Percentiles rank a stretch among this genome's conserved stretches.
phyloP scores from a whole-genome alignment of 2,329 filamentous ascomycete genomes.

The Calcarisporium arbuscula region DNA sequence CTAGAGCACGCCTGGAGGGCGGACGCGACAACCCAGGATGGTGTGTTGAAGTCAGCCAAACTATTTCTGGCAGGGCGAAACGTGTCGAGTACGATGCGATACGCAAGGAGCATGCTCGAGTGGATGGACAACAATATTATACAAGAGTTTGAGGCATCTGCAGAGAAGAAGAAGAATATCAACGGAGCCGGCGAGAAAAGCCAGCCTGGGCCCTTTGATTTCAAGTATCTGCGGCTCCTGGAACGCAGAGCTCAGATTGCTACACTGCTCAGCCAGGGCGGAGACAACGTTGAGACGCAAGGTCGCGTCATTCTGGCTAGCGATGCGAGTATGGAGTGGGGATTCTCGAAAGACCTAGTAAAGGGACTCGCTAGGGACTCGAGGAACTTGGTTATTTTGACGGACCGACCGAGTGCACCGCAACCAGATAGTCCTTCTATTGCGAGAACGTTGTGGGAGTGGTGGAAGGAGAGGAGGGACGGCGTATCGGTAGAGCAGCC shows the following conservation, averaged over 20 bases:
- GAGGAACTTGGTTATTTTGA: slow-evolving; percentile 80
- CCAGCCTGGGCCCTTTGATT: slow-evolving; percentile 74
- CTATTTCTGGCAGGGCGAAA: slow-evolving; percentile 84
- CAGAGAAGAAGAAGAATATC: slow-evolving; percentile 42
- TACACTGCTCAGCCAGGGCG: slow-evolving; percentile 50
- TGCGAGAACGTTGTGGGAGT: slow-evolving; percentile 71
- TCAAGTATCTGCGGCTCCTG: slow-evolving; percentile 75
- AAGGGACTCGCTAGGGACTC: slow-evolving; percentile 67
- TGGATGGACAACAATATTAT: slow-evolving; percentile 99
- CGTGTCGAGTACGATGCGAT: slow-evolving; percentile 80
- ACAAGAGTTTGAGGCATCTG: slow-evolving; percentile 76
- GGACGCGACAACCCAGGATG: slow-evolving; percentile 47
- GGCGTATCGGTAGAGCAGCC: slow-evolving; percentile 54
- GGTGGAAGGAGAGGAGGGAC: slow-evolving; percentile 65
- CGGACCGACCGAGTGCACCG: slow-evolving; percentile 57
- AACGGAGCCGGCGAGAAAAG: slow-evolving; percentile 44
- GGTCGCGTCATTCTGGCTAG: slow-evolving; percentile 83
- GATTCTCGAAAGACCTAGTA: slow-evolving; percentile 79
- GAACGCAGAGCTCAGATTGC: slow-evolving; percentile 78
- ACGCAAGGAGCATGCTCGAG: slow-evolving; percentile 91
- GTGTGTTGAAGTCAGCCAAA: slow-evolving; percentile 45
- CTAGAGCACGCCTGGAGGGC: slow-evolving; percentile 87
- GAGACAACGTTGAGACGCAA: slow-evolving; percentile 33
- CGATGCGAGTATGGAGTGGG: slow-evolving; percentile 88
- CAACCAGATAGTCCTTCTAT: slow-evolving; percentile 46